phyloP scores from a whole-genome alignment of 306 rosid genomes.

The Albizia julibrissin region DNA sequence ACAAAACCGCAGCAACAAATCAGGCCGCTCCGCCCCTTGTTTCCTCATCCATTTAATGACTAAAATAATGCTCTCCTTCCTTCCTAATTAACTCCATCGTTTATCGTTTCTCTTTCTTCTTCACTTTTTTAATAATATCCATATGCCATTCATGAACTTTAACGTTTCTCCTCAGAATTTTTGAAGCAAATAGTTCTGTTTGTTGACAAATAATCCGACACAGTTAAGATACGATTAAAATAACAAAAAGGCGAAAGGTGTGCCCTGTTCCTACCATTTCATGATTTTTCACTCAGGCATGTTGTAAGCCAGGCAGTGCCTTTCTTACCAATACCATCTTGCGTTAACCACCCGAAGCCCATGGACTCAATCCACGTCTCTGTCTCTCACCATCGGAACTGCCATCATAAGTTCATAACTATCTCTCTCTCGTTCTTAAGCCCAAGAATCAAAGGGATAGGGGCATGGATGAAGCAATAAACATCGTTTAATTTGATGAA shows the following conservation, averaged over 20 bases:
- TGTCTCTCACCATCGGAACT: background rate
- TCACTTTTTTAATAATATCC: background rate
- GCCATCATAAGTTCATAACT: background rate
- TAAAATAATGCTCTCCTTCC: background rate
- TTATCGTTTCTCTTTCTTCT: background rate
- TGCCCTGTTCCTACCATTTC: background rate
- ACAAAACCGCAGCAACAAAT: constrained; percentile 12
- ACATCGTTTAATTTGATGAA: background rate
- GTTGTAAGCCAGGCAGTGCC: constrained; percentile 33
- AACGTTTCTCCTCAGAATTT: background rate
- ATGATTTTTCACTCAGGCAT: constrained; percentile 34
- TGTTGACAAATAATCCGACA: background rate
- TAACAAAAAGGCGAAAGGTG: background rate
- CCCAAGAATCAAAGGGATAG: background rate
- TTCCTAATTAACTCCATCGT: background rate
- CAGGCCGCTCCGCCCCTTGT: constrained; percentile 33
- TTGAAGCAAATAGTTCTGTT: background rate
- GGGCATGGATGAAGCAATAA: background rate
- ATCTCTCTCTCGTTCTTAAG: background rate
- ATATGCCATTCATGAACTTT: background rate
- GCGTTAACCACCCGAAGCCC: constrained; percentile 18
- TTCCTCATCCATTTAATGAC: background rate
- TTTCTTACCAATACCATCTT: constrained; percentile 43
- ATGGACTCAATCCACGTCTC: constrained; percentile 22
- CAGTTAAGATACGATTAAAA: background rate